phyloP scores from a whole-genome alignment of 1,284 basidiomycete species.

The Pascua guehoae region DNA sequence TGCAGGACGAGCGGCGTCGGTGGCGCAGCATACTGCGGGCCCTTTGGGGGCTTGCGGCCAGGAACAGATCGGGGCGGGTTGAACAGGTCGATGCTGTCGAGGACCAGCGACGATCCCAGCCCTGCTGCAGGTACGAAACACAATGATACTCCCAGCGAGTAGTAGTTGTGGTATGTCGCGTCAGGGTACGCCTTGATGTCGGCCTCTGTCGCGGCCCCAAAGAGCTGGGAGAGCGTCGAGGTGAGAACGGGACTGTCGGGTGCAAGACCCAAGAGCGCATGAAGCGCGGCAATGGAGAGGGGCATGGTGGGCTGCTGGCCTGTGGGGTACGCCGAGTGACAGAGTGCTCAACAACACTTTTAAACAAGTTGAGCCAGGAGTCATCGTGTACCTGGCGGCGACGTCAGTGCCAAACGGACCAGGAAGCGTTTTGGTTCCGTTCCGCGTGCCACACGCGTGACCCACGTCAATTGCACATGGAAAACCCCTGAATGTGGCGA shows the following conservation, averaged over 20 bases:
- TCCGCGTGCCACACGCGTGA: too few relatives aligned
- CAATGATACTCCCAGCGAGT: conserved; percentile 69
- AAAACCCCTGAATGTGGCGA: too few relatives aligned
- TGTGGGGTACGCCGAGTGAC: neutral
- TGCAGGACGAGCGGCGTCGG: conserved; percentile 58
- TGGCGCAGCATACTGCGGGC: conserved; percentile 22
- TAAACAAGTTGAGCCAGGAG: too few relatives aligned
- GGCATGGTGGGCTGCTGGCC: neutral
- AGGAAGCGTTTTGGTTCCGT: too few relatives aligned
- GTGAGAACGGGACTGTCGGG: conserved; percentile 12
- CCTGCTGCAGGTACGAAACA: conserved; percentile 59
- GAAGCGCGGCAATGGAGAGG: conserved; percentile 7
- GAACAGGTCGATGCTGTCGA: conserved; percentile 77
- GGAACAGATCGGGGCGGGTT: conserved; percentile 50
- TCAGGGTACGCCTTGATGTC: conserved; percentile 75
- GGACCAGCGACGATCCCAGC: conserved; percentile 38
- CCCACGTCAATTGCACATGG: too few relatives aligned
- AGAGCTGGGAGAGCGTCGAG: conserved; percentile 7
- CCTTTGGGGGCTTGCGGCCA: conserved; percentile 1
- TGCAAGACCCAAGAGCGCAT: conserved; percentile 14
- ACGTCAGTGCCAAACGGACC: too few relatives aligned
- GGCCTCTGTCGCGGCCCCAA: conserved; percentile 42
- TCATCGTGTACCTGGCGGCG: too few relatives aligned
- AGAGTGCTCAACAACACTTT: too few relatives aligned
- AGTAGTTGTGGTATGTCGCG: conserved; percentile 79